Evolutionary conservation across 1,284 basidiomycete species (phyloP), one percentile per base, ranked within the genome.

Genomic region (Trametes hirsuta): DNA sequence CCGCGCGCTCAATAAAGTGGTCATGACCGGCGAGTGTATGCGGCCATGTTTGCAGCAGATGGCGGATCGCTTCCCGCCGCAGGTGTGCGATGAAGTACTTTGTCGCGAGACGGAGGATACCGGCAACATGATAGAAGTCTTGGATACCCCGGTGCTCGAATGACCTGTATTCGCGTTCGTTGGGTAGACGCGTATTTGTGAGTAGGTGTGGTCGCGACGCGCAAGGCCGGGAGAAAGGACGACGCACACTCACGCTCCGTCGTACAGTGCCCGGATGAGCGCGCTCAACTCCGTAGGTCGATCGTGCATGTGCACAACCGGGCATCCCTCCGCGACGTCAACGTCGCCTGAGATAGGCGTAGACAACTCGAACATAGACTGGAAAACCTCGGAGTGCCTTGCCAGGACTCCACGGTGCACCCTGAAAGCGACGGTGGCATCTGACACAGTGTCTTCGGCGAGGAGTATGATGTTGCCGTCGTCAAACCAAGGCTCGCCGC

Each of bases 331-430:
- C 47, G 78, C 62, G 11, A 61, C 69, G 53, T 81, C 78, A 21
- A 69, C 63, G 8, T 74, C 71, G 5, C 68, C 44, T 8, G 62
- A 40, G 10, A 59, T 59, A 0, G 81, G 78, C 58, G 81, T 79
- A 6, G 84, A 82, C 15, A 86, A 68, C 37, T 79, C 75, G 63
- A 87, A 81, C 83, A 87, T 85, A 37, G 81, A 77, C 53, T 78
- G 75, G 67, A 88, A 86, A 44, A 87, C 73, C 65, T 85, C 84
- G 15, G 85, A 87, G 66, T 86, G 83, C 40, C 84, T 75, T 0
- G 80, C 78, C 62, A 88, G 77, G 46, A 87, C 77, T 36, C 84
- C 82, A 30, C 82, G 79, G 68, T 87, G 84, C 5, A 87, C 76
- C 44, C 79, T 82, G 74, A 84, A 86, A 3, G 79, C 80, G 48